These are phyloP conservation scores for Rickenella mellea DNA, from an alignment of 768 basidiomycete genomes.

Conservation along the genomic window DNA sequence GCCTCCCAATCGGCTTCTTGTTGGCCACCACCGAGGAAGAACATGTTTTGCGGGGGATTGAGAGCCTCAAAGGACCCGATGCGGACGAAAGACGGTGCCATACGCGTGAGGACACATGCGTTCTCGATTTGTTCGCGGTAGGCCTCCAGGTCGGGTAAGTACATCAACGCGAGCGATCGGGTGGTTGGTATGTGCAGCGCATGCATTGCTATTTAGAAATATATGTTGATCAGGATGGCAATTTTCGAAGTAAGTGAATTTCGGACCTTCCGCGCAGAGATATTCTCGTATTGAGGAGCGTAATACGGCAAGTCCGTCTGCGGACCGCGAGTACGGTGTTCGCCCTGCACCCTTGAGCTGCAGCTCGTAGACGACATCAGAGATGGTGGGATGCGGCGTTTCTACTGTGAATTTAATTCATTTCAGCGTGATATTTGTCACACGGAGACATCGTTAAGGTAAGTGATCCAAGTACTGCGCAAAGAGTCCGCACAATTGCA, in stretches of 20 bases:
- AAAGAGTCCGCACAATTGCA: no score
- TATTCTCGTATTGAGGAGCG: slow-evolving; percentile 92
- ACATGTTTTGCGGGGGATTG: slow-evolving; percentile 52
- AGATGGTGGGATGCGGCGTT: slow-evolving; percentile 60
- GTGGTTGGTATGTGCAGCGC: slow-evolving; percentile 86
- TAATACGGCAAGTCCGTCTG: slow-evolving; percentile 93
- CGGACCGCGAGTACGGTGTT: slow-evolving; percentile 86
- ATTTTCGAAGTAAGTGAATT: slow-evolving; percentile 15
- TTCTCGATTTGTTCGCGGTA: slow-evolving; percentile 64
- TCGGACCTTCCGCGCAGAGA: slow-evolving; percentile 79
- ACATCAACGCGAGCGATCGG: slow-evolving; percentile 72
- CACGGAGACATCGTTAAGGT: neutral
- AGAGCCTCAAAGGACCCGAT: slow-evolving; percentile 88
- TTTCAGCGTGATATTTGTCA: neutral
- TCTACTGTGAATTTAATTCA: slow-evolving; percentile 40
- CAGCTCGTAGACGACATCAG: slow-evolving; percentile 59
- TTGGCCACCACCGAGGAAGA: slow-evolving; percentile 72
- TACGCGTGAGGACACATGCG: slow-evolving; percentile 66
- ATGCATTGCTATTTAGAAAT: slow-evolving; percentile 39
- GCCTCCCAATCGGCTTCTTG: slow-evolving; percentile 68
- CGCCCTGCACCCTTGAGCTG: slow-evolving; percentile 94
- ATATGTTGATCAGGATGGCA: neutral
- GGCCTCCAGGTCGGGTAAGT: slow-evolving; percentile 66
- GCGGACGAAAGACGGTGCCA: slow-evolving; percentile 86
- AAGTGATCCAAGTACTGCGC: no score